Conservation (phyloP, 2,329 filamentous ascomycete species). For the Diaporthe amygdali region DNA sequence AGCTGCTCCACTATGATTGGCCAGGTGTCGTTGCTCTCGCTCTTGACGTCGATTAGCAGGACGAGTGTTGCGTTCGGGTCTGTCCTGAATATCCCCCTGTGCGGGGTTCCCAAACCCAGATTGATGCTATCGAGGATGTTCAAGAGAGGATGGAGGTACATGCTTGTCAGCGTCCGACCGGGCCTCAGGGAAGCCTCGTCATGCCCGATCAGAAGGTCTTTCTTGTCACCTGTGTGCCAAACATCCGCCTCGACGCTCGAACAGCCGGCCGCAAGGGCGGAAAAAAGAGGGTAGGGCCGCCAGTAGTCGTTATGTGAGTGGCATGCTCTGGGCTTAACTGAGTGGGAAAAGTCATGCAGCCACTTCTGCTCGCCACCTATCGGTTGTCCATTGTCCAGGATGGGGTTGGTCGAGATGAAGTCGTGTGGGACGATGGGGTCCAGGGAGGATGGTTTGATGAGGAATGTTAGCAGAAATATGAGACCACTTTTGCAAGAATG, state of each 20-base stretch:
- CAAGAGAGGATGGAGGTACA: conserved; percentile 70
- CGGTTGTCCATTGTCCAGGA: not conserved
- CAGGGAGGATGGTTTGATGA: not conserved
- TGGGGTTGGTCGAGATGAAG: not conserved
- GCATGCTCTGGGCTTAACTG: conserved; percentile 39
- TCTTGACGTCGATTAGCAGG: conserved; percentile 75
- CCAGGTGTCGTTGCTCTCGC: conserved; percentile 55
- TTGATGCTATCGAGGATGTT: conserved; percentile 61
- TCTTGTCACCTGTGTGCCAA: conserved; percentile 57
- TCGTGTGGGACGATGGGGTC: not conserved
- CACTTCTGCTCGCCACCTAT: not conserved
- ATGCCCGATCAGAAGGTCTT: conserved; percentile 69
- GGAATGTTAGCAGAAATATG: not conserved
- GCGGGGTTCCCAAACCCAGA: too few species aligned
- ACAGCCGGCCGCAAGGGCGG: conserved; percentile 63
- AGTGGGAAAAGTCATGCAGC: not conserved
- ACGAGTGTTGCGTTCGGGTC: conserved; percentile 58
- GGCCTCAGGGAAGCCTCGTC: conserved; percentile 55
- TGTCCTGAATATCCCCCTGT: conserved; percentile 60
- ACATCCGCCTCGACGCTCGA: conserved; percentile 73
- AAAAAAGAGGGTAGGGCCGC: conserved; percentile 65
- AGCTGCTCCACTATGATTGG: conserved; percentile 60
- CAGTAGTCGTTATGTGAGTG: conserved; percentile 77
- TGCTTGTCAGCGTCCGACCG: conserved; percentile 58
- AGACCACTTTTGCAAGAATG: not conserved